Conservation (phyloP, 2,329 filamentous ascomycete genomes). For the Alternaria ventricosa region DNA sequence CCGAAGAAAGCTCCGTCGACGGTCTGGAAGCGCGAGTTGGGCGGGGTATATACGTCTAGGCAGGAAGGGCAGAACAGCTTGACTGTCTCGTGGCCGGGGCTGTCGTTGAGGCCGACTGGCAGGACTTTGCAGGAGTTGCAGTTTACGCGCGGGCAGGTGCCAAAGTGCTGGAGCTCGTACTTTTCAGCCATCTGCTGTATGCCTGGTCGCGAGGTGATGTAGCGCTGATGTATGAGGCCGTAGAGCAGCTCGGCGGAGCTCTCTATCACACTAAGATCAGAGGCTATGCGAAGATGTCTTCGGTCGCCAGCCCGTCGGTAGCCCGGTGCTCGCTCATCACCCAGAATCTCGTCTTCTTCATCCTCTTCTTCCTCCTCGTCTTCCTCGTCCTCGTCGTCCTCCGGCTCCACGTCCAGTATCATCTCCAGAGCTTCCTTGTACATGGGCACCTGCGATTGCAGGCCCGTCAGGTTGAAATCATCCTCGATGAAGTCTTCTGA, state of each 20-base stretch:
- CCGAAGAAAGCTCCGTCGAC: slow-evolving; percentile 99
- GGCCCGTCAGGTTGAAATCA: slow-evolving; percentile 97
- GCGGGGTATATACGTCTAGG: slow-evolving; percentile 94
- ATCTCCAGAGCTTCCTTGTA: slow-evolving; percentile 99
- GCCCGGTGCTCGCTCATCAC: slow-evolving; percentile 64
- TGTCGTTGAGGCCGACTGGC: slow-evolving; percentile 91
- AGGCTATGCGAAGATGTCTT: slow-evolving; percentile 84
- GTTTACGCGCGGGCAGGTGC: slow-evolving; percentile 90
- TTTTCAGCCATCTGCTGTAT: slow-evolving; percentile 99
- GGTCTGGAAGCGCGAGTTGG: slow-evolving; percentile 95
- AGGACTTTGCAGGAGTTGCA: slow-evolving; percentile 90
- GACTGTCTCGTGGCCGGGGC: slow-evolving; percentile 94
- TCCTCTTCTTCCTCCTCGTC: slow-evolving; percentile 71
- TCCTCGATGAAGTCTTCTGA: slow-evolving; percentile 99
- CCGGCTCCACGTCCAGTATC: slow-evolving; percentile 97
- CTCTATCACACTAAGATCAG: slow-evolving; percentile 93
- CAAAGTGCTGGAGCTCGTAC: slow-evolving; percentile 96
- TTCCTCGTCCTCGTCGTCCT: slow-evolving; percentile 86
- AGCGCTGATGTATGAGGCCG: slow-evolving; percentile 96
- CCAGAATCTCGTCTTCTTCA: slow-evolving; percentile 53
- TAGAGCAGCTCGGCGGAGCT: slow-evolving; percentile 98
- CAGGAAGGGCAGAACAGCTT: slow-evolving; percentile 98
- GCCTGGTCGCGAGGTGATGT: slow-evolving; percentile 93
- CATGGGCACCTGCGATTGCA: slow-evolving; percentile 95
- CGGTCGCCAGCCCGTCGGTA: slow-evolving; percentile 58